These are phyloP conservation scores for Petunia hybrid DNA, from an alignment of 305 asterid genomes.

Conservation along the genomic window DNA sequence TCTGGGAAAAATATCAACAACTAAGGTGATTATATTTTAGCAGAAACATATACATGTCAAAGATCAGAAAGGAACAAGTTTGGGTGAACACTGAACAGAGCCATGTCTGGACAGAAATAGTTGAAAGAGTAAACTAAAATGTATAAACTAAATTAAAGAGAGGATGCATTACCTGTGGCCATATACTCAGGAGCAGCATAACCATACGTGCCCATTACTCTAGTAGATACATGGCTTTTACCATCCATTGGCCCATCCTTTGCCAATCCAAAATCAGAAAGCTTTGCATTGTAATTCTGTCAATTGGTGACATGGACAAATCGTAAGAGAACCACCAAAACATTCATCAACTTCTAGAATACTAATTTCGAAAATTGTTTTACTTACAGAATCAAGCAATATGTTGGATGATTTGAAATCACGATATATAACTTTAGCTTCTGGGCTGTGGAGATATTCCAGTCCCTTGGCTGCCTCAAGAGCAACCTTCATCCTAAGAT, in stretches of 20 bases:
- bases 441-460: slow-evolving; percentile 40
- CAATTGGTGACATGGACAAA: neutral
- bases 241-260: slow-evolving; percentile 46
- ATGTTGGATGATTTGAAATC: slow-evolving; percentile 45
- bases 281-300: slow-evolving; percentile 46
- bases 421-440: slow-evolving; percentile 45
- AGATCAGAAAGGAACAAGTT: neutral
- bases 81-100: neutral
- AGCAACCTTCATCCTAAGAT: slow-evolving; percentile 42
- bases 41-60: neutral
- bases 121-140: neutral
- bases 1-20: slow-evolving; percentile 1
- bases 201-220: slow-evolving; percentile 45
- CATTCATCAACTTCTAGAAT: neutral
- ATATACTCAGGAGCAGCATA: slow-evolving; percentile 47
- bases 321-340: neutral
- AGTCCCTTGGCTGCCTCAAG: slow-evolving; percentile 43
- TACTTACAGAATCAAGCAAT: slow-evolving; percentile 40
- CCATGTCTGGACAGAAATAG: neutral
- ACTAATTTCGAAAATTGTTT: neutral
- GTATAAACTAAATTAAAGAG: neutral
- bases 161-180: slow-evolving; percentile 41
- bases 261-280: slow-evolving; percentile 45
- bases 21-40: neutral
- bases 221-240: slow-evolving; percentile 43